phyloP scores from a whole-genome alignment of 2,329 filamentous ascomycete species.

The Aspergillus phoenicis region DNA sequence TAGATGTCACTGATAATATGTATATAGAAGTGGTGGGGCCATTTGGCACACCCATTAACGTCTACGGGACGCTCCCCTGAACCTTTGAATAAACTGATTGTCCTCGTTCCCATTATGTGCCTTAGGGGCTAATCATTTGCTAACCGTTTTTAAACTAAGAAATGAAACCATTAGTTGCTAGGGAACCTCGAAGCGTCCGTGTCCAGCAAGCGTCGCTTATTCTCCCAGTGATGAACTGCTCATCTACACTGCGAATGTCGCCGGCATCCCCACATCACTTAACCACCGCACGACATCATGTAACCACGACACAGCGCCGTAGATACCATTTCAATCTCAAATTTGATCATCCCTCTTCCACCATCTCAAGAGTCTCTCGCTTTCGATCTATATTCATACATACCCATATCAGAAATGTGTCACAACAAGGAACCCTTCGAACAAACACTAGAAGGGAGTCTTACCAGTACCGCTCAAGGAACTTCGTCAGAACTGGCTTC shows the following conservation, averaged over 20 bases:
- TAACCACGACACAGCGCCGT: neutral
- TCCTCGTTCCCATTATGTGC: neutral
- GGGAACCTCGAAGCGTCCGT: neutral
- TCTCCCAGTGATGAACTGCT: neutral
- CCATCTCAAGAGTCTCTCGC: neutral
- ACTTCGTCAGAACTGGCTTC: conserved; percentile 8
- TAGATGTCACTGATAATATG: no score
- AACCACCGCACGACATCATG: neutral
- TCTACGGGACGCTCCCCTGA: no score
- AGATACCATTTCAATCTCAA: neutral
- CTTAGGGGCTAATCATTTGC: no score
- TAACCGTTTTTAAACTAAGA: neutral
- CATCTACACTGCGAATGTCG: neutral
- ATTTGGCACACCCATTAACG: no score
- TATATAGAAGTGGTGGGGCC: no score
- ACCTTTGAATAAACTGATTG: neutral
- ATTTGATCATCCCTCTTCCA: neutral
- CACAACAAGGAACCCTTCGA: neutral
- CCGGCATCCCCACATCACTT: neutral
- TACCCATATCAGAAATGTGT: neutral
- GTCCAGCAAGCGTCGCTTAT: neutral
- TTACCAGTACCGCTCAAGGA: conserved; percentile 11
- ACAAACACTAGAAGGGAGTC: neutral
- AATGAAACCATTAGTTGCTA: no score
- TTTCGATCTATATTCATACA: neutral